Conservation (phyloP, 257 asterid genomes). For the Gardenia jasminoides region DNA sequence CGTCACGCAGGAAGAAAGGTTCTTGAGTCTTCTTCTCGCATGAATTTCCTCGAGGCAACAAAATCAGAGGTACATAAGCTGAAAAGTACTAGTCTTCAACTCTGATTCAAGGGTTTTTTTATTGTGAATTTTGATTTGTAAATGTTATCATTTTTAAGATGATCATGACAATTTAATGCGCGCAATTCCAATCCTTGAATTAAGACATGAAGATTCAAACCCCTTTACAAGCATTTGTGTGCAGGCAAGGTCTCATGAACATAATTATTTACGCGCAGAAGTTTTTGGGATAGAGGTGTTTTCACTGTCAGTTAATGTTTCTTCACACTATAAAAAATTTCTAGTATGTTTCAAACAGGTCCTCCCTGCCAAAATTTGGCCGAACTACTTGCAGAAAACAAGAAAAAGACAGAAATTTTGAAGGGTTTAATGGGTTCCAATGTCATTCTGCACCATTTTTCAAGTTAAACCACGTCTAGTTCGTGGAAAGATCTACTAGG, state of each 20-base stretch:
- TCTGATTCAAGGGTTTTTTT: background rate
- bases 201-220: background rate
- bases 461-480: no score
- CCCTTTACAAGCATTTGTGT: no score
- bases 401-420: no score
- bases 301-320: background rate
- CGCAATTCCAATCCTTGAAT: background rate
- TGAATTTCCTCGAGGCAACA: conserved; percentile 16
- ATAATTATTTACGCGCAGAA: background rate
- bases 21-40: conserved; percentile 16
- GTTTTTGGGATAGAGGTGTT: background rate
- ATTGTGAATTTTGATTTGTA: background rate
- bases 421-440: no score
- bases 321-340: background rate
- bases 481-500: no score
- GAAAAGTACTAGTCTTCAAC: background rate
- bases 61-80: conserved; percentile 22
- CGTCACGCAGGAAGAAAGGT: conserved; percentile 25
- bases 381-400: no score
- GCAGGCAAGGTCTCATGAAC: background rate
- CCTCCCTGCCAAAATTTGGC: background rate
- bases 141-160: background rate
- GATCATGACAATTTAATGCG: background rate
- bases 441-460: no score
- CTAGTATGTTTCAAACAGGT: no score